Evolutionary conservation across 2,329 filamentous ascomycete genomes (phyloP), one percentile per base, ranked within the genome.

Genomic region (Chalaropsis thielavioides): DNA sequence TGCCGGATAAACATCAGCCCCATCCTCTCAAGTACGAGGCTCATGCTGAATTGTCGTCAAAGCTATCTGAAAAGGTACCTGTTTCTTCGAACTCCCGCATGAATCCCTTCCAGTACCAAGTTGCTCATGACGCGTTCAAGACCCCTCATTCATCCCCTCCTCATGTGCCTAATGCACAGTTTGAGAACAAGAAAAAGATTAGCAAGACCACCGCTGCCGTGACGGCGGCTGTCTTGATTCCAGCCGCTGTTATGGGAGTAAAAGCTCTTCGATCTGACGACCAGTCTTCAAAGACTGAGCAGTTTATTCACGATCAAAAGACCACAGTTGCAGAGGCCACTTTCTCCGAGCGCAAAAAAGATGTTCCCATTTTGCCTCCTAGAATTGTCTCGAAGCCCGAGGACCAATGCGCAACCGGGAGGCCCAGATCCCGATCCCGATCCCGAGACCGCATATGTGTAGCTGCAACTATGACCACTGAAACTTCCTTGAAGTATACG

Each of bases 51-150:
- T 15, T n/a, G 7, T 2, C 27, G 17, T 38, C 54, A 38, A 58
- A 58, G 3, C 11, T 11, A 38, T 35, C 54, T 1, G 54, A 17
- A n/a, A 31, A 58, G 54, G 5, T 1, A 17, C 17, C 27, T 35
- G 8, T 17, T 15, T 58, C 54, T 4, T 71, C 70, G 38, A 49
- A 64, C 13, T 19, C 54, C 24, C 54, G 31, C 65, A 72, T 81
- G 70, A 80, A 86, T 72, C 81, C 82, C 19, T 85, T 85, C 71
- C 77, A 83, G 71, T 85, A 76, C 70, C 82, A 81, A 72, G 80
- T 84, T 67, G 69, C 76, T 51, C 76, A 81, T 67, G 77, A 80
- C 69, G 77, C 78, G n/a, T 82, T 82, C 67, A 73, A 74, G 61
- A 79, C 78, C 10, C 78, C 80, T 2, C 68, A 72, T 40, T 70